Evolutionary conservation across 1,284 basidiomycete genomes (phyloP), one percentile per base, ranked within the genome.

Genomic region (Papiliotrema nemorosa): DNA sequence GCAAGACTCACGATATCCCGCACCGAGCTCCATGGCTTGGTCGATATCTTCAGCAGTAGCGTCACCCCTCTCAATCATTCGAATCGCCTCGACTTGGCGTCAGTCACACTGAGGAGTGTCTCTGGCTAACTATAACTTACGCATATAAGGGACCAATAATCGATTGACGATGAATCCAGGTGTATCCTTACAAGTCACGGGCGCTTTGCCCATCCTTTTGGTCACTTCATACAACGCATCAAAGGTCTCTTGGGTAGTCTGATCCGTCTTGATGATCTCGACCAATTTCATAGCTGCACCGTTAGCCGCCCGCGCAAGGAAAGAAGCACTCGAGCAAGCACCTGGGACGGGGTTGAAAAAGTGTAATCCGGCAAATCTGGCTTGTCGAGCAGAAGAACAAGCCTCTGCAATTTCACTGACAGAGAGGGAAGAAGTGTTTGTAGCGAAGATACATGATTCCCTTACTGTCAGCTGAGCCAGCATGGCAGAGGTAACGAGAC

Each of bases 1-100:
- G 3, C 14, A 31, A 12, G n/a, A 63, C 71, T 68, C 50, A 73
- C 70, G 73, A 61, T 75, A 72, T 13, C 80, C 80, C 14, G 80
- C 80, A 26, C 81, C 81, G 24, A 82, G 74, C 69, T 81, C 80
- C 81, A 82, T 82, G 33, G 80, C 81, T 12, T 72, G 77, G 66
- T 82, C 81, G 50, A 82, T 76, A 66, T 82, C 81, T 66, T 80
- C 75, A 13, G 78, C 67, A 9, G 78, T 76, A 0, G 80, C 81
- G 47, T 82, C 81, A 14, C 80, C 80, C 27, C 81, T 74, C 64
- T 82, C 80, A 20, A 80, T 73, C 75, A 82, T 79, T 33, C 79
- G 69, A 49, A 81, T 78, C 1, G 80, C 78, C 64, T 82, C 81
- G 54, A 81, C 77, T 75, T 14, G 29, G 9, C 29, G 29, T 31